Percentiles rank a stretch among this genome's conserved stretches.
Conservation (phyloP, 257 asterid species). For the Asclepias syriaca region DNA sequence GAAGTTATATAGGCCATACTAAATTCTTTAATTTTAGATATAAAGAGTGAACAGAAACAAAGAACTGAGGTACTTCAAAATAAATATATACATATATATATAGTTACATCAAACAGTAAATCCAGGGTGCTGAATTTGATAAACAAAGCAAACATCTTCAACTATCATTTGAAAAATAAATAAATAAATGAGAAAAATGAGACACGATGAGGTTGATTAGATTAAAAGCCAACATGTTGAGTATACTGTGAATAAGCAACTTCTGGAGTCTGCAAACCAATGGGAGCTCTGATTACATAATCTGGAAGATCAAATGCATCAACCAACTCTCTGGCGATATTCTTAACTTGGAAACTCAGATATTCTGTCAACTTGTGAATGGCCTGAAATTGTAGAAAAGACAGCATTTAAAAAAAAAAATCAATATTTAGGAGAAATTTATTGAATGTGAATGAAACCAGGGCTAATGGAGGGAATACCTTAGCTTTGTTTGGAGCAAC, state of each 20-base stretch:
- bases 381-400: constrained; percentile 45
- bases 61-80: too few species aligned
- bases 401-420: background rate
- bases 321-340: constrained; percentile 71
- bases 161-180: too few species aligned
- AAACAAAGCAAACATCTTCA: background rate
- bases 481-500: constrained; percentile 98
- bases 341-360: constrained; percentile 83
- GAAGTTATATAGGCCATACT: background rate
- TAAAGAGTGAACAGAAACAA: too few species aligned
- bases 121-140: too few species aligned
- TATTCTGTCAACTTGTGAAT: constrained; percentile 88
- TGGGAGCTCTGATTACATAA: constrained; percentile 85
- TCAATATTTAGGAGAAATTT: background rate
- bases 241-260: constrained; percentile 76
- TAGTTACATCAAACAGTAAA: background rate
- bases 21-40: background rate
- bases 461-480: constrained; percentile 29
- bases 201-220: background rate
- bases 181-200: background rate
- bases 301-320: constrained; percentile 97
- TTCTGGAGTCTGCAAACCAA: constrained; percentile 69
- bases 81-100: too few species aligned
- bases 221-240: constrained; percentile 67
- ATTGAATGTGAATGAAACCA: too few species aligned